Evolutionary conservation across 1,284 basidiomycete species (phyloP).

Genomic region (Amylostereum chailletii): DNA sequence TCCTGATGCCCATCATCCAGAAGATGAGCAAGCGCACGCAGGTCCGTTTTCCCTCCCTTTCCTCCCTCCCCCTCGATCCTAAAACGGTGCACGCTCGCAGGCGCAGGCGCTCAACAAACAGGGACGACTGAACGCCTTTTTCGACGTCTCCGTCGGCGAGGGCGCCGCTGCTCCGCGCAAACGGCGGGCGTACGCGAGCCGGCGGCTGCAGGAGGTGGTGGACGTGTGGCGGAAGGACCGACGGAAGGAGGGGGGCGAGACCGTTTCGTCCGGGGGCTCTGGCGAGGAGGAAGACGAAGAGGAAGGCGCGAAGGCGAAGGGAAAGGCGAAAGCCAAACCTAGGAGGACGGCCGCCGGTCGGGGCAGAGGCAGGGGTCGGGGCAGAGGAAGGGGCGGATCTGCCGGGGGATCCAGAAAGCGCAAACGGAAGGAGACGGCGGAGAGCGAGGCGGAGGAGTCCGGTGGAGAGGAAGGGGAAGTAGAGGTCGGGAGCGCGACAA

Average conservation of each 20-base stretch:
- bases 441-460: not conserved
- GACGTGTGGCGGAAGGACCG: constrained; percentile 67
- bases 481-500: constrained; percentile 7
- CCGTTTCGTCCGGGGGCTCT: constrained; percentile 1
- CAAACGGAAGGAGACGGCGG: constrained; percentile 6
- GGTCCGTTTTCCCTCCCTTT: constrained; percentile 26
- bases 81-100: constrained; percentile 22
- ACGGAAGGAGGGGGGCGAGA: constrained; percentile 12
- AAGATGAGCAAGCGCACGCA: constrained; percentile 77
- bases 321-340: constrained; percentile 11
- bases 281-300: constrained; percentile 13
- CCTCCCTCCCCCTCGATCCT: not conserved
- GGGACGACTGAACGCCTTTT: constrained; percentile 55
- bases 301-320: constrained; percentile 18
- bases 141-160: constrained; percentile 54
- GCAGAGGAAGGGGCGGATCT: not conserved
- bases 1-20: constrained; percentile 90
- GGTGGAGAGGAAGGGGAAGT: not conserved
- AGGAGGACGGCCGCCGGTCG: constrained; percentile 1
- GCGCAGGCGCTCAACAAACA: constrained; percentile 65
- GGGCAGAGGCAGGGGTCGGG: constrained; percentile 4
- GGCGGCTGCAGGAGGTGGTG: constrained; percentile 86
- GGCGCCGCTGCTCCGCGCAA: constrained; percentile 69
- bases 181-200: constrained; percentile 75
- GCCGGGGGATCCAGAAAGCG: not conserved